Percentiles rank a stretch among this genome's conserved stretches.
Evolutionary conservation across 352 stramenopile genomes (phyloP).

Genomic region (Globisporangium cederbergense): DNA sequence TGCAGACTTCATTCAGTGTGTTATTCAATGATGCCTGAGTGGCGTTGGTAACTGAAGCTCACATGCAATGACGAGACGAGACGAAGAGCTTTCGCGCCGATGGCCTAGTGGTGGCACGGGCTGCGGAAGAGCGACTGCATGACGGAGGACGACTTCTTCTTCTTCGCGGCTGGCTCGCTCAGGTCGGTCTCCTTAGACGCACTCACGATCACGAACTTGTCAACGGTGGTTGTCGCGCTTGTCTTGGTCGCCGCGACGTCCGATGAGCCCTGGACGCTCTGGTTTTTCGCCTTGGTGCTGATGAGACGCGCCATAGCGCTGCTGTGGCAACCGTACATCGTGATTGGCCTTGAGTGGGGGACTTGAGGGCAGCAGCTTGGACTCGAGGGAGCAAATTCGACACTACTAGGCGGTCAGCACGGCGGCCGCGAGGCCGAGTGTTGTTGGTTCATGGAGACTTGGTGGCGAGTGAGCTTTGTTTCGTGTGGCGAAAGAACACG

Average conservation of each 20-base stretch:
- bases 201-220: constrained; percentile 9
- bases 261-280: neutral
- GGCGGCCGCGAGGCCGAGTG: neutral
- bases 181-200: constrained; percentile 8
- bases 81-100: neutral
- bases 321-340: constrained; percentile 11
- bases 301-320: constrained; percentile 10
- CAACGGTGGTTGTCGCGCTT: neutral
- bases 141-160: constrained; percentile 1
- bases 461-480: neutral
- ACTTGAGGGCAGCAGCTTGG: neutral
- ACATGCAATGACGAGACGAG: no score
- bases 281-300: constrained; percentile 1
- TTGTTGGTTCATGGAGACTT: neutral
- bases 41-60: no score
- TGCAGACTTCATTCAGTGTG: no score
- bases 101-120: constrained; percentile 10
- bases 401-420: neutral
- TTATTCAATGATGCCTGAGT: no score
- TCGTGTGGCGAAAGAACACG: neutral
- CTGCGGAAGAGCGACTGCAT: constrained; percentile 9
- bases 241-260: neutral
- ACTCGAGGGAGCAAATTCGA: neutral
- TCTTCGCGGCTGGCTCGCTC: neutral
- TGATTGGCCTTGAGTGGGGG: neutral